Evolutionary conservation across 1,139 yeast genomes (phyloP).

Genomic region (Pichia sp.): DNA sequence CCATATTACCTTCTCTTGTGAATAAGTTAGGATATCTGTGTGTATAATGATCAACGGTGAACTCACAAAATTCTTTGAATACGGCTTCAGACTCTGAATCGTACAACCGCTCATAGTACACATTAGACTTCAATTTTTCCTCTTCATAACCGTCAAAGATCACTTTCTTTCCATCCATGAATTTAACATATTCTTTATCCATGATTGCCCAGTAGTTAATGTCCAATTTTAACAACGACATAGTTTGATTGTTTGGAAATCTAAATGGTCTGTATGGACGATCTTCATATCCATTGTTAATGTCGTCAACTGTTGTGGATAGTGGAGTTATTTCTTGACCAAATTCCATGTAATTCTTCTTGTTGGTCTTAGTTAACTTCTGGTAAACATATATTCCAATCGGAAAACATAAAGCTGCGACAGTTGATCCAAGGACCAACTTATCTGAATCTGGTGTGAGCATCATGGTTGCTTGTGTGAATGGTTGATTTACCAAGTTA

Average conservation of each 20-base stretch:
- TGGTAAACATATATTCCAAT: no score
- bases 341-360: slow-evolving; percentile 28
- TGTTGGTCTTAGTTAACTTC: no score
- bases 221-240: slow-evolving; percentile 51
- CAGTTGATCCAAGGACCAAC: no score
- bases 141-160: slow-evolving; percentile 43
- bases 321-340: slow-evolving; percentile 44
- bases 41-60: slow-evolving; percentile 42
- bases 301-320: slow-evolving; percentile 48
- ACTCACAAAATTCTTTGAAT: slow-evolving; percentile 45
- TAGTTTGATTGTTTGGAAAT: slow-evolving; percentile 57
- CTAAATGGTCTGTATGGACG: slow-evolving; percentile 58
- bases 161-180: slow-evolving; percentile 43
- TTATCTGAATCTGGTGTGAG: no score
- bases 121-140: slow-evolving; percentile 30
- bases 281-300: slow-evolving; percentile 42
- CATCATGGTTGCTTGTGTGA: no score
- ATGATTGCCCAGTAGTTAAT: slow-evolving; percentile 55
- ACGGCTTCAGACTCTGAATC: slow-evolving; percentile 45
- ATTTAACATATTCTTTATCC: slow-evolving; percentile 48
- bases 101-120: slow-evolving; percentile 40
- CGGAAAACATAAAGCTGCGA: no score
- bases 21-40: slow-evolving; percentile 48
- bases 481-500: no score
- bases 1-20: slow-evolving; percentile 35